Base-by-base conservation (phyloP, 1,284 basidiomycete genomes). In the Apiotrichum siamense region DNA sequence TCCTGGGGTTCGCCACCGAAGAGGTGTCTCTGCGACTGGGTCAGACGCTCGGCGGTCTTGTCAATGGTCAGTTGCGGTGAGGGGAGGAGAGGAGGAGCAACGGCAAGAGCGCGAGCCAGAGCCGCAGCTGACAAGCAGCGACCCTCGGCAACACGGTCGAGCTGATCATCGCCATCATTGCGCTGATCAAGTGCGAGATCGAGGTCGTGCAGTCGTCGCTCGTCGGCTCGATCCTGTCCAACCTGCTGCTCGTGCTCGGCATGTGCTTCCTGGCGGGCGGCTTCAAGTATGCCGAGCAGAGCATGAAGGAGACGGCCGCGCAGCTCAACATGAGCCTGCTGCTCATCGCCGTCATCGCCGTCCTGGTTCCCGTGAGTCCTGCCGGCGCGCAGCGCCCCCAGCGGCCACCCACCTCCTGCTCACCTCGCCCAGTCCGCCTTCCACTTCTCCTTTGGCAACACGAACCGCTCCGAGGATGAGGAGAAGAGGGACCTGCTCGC, bases 141-240 rank as follows among this genome's bases (percentile, higher is more conserved):
- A 86, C 85, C 7, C 75, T 77, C 48, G 77, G 77, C 31, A 76
- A 76, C 50, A 75, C 75, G 17, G 76, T 78, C 40, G 77, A 78
- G 67, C 85, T 92, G 45, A 91, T 93, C 60, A 87, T 92, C 36
- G 86, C 87, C 21, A 78, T 96, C 55, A 87, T 87, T 38, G 92
- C 91, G 7, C 77, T 57, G 92, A 24, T 66, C 85, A 36, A 87
- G 89, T 78, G 84, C 86, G 79, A 94, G 74, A 77, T 92, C 17
- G 81, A 85, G 36, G 85, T 94, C 58, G 89, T 94, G 3, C 88
- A 93, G 73, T 89, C 86, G 21, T 90, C 88, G 31, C 67, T 77
- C 49, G 61, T 77, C 11, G 75, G 75, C 17, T 70, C 66, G 39
- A 87, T 94, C 48, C 74, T 94, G 26, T 90, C 87, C 17, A 94